Evolutionary conservation across 2,329 filamentous ascomycete species (phyloP), one percentile per base, ranked within the genome.

Genomic region (Shiraia sp.): DNA sequence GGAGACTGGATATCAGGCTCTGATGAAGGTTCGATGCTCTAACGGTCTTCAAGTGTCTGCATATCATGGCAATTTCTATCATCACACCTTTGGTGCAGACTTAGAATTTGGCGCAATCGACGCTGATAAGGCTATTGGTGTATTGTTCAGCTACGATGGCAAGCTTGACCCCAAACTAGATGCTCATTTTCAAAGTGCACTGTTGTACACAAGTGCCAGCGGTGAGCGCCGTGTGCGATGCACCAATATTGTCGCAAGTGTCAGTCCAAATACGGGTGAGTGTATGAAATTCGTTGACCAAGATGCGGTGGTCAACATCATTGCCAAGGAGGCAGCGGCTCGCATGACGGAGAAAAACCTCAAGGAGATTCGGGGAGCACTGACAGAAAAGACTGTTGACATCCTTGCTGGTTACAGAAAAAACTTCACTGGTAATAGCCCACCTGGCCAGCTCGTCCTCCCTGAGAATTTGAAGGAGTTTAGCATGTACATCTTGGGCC

Each of bases 11-110:
- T 97, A 89, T 74, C 92, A 96, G 71, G 90, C 90, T 14, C 76
- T 99, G 57, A 95, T 99, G 89, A 99, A 99, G 76, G 92, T 99
- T 43, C 87, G 93, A 49, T 99, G 93, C 74, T 96, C 91, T 13
- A 99, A 96, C 59, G 93, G 93, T 13, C 77, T 99, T 37, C 93
- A 99, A 66, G 87, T 99, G 12, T 84, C 89, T 12, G 82, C 83
- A n/a, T 99, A 99, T 64, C 90, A 96, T 61, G 93, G 93, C 55
- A 96, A 95, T 72, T 99, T 97, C 65, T 81, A 95, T 36, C 93
- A 99, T 64, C 90, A 96, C 72, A 93, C 88, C 0, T 95, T 96
- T 63, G 91, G 90, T 9, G 90, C 91, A 3, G 93, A 99, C 70
- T 80, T 99, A 31, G 91, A 99, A 66, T 88, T 99, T 59, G 93